Conservation (phyloP, 2,329 filamentous ascomycete genomes). For the Fusarium virguliforme region DNA sequence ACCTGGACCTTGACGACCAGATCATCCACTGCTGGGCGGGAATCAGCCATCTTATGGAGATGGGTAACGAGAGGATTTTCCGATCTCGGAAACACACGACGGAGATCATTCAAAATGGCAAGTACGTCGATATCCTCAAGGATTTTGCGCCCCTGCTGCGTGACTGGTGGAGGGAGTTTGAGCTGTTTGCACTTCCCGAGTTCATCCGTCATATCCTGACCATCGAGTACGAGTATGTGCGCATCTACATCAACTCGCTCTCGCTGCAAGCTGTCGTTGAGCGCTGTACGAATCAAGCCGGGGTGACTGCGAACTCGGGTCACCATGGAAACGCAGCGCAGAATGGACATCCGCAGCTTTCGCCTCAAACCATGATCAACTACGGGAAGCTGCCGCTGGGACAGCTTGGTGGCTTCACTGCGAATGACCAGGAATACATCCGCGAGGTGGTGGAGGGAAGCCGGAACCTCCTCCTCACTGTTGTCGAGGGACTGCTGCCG, state of each 20-base stretch:
- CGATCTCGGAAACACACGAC: conserved; percentile 89
- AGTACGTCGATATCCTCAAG: conserved; percentile 85
- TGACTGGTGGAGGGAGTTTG: conserved; percentile 87
- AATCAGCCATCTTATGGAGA: conserved; percentile 92
- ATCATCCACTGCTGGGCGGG: conserved; percentile 93
- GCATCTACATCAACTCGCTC: conserved; percentile 94
- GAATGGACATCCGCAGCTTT: conserved; percentile 60
- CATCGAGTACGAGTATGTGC: conserved; percentile 96
- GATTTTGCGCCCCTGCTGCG: conserved; percentile 84
- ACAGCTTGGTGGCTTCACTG: conserved; percentile 75
- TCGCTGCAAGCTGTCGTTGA: conserved; percentile 96
- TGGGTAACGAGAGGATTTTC: conserved; percentile 91
- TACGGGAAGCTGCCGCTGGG: conserved; percentile 76
- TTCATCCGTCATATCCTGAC: conserved; percentile 83
- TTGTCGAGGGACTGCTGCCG: conserved; percentile 83
- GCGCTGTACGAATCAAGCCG: conserved; percentile 82
- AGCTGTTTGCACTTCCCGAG: conserved; percentile 78
- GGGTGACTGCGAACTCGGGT: conserved; percentile 60
- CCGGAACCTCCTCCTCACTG: conserved; percentile 81
- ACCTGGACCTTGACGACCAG: conserved; percentile 77
- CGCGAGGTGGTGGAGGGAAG: conserved; percentile 84
- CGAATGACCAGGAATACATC: conserved; percentile 80
- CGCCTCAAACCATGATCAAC: conserved; percentile 76
- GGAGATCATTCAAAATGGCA: conserved; percentile 87
- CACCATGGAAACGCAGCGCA: conserved; percentile 55